Evolutionary conservation across 208 protist species (phyloP).

Genomic region (Vickermania spadyakhi): DNA sequence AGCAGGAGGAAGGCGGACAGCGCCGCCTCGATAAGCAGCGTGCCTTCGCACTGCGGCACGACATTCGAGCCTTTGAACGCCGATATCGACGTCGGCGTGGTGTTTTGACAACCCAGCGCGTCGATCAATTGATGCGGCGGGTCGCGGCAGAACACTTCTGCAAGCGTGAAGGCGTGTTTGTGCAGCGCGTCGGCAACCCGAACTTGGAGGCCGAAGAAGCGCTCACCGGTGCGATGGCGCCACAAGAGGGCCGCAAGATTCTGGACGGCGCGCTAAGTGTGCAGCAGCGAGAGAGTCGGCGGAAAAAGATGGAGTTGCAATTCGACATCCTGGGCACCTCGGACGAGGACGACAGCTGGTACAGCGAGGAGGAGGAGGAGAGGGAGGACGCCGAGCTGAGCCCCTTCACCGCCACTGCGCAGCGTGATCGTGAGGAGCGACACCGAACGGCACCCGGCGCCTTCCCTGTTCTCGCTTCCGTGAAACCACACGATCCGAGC

Average conservation of each 20-base stretch:
- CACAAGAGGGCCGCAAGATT: neutral
- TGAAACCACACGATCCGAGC: neutral
- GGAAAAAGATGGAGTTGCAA: neutral
- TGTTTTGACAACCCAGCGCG: neutral
- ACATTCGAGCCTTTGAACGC: neutral
- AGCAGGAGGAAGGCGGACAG: neutral
- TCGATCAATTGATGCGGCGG: neutral
- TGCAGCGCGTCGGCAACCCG: neutral
- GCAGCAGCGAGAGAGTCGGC: neutral
- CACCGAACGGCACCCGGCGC: neutral
- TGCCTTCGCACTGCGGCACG: neutral
- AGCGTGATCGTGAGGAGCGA: neutral
- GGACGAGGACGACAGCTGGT: neutral
- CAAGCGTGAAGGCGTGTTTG: neutral
- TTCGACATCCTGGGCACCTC: neutral
- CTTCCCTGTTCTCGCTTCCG: neutral
- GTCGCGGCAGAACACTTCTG: neutral
- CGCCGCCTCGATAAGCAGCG: neutral
- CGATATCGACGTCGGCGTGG: constrained; percentile 1
- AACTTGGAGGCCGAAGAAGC: neutral
- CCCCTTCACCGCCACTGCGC: neutral
- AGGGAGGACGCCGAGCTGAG: neutral
- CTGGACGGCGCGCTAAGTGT: neutral
- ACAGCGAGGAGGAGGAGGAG: constrained; percentile 1
- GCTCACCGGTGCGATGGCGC: neutral